Conservation (phyloP, 208 protist genomes). For the Zelonia costaricensis region DNA sequence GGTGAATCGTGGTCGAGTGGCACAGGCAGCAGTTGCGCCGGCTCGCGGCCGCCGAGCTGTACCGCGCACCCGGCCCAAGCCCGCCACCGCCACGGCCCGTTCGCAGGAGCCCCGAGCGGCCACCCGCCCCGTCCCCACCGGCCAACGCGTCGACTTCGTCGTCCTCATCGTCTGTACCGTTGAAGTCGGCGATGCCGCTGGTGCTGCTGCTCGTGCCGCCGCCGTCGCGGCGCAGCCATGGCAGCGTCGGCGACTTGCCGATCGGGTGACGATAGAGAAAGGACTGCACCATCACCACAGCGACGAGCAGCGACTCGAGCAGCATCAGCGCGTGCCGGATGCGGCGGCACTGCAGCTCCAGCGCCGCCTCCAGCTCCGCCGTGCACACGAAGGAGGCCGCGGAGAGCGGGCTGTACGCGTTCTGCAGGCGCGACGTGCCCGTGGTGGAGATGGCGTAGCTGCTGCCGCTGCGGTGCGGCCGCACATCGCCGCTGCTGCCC, state of each 20-base stretch:
- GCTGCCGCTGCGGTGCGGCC: background rate
- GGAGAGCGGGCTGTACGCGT: background rate
- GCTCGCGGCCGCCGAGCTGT: background rate
- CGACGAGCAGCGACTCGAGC: constrained; percentile 40
- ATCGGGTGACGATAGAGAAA: constrained; percentile 14
- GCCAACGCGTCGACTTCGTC: background rate
- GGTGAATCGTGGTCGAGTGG: constrained; percentile 1
- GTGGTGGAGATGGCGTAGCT: background rate
- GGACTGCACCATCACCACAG: constrained; percentile 21
- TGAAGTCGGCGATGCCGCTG: background rate
- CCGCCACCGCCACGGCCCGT: too few relatives aligned
- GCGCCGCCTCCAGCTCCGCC: constrained; percentile 22
- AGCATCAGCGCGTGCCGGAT: constrained; percentile 36
- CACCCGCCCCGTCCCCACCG: background rate
- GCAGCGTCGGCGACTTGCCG: background rate
- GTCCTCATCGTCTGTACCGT: background rate
- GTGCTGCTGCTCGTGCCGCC: constrained; percentile 12
- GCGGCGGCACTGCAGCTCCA: constrained; percentile 25
- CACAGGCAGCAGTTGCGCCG: background rate
- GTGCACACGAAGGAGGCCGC: constrained; percentile 1
- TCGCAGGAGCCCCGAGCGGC: too few relatives aligned
- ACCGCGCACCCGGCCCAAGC: background rate
- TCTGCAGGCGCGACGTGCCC: background rate
- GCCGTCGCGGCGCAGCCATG: constrained; percentile 18
- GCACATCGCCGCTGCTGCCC: constrained; percentile 2